These are phyloP conservation scores for Rosa lucieae DNA, from an alignment of 306 rosid species.

Conservation along the genomic window DNA sequence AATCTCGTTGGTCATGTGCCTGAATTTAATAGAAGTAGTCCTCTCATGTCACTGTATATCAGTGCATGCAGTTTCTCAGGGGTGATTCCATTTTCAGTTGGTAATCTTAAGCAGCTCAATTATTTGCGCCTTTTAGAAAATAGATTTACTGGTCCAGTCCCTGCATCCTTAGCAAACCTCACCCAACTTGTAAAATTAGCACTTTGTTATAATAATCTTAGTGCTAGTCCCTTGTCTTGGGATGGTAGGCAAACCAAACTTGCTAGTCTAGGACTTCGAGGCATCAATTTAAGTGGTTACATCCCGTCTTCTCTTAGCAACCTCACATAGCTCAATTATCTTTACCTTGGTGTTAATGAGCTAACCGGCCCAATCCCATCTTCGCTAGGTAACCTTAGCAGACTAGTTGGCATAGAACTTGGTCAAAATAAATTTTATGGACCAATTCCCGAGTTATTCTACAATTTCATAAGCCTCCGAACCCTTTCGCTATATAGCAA, in stretches of 20 bases:
- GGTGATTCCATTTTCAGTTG: slow-evolving; percentile 9
- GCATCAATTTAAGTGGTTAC: not conserved
- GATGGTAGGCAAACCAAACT: not conserved
- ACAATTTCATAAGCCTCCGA: not conserved
- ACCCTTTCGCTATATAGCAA: rapidly evolving
- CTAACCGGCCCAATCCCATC: slow-evolving; percentile 4
- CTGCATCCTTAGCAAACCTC: slow-evolving; percentile 7
- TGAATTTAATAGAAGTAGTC: not conserved
- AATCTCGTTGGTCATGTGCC: slow-evolving; percentile 23
- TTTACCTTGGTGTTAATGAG: not conserved
- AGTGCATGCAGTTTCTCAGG: slow-evolving; percentile 6
- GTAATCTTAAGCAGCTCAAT: slow-evolving; percentile 14
- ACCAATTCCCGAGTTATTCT: not conserved
- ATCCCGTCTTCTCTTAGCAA: not conserved
- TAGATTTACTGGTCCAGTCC: slow-evolving; percentile 10
- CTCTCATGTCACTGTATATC: not conserved
- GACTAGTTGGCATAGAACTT: not conserved
- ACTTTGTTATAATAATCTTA: not conserved
- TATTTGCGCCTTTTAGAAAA: not conserved
- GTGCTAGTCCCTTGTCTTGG: not conserved
- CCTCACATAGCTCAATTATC: not conserved
- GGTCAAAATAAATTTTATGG: not conserved
- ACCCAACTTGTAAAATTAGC: not conserved
- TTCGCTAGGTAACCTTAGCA: slow-evolving; percentile 19
- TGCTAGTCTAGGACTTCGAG: not conserved